A percentile compares a stretch with the other conserved stretches of the same genome.
These are phyloP conservation scores for Quercus variabilis DNA, from an alignment of 306 rosid species.

Conservation along the genomic window DNA sequence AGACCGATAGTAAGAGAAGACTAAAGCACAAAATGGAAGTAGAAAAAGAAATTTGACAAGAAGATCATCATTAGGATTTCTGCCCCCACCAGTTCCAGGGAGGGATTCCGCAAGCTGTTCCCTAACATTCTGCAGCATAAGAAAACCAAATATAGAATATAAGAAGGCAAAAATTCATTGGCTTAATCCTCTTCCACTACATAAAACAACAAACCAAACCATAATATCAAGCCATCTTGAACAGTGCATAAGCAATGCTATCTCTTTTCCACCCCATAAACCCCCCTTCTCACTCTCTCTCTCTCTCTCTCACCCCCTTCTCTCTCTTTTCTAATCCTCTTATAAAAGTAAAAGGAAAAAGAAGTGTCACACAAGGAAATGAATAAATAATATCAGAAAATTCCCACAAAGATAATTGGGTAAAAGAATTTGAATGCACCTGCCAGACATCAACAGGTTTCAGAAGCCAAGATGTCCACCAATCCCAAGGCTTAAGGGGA, in stretches of 20 bases:
- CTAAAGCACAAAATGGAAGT: constrained; percentile 65
- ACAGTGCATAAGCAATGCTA: no score
- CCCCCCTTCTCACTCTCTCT: no score
- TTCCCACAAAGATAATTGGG: neutral
- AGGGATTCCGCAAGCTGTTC: constrained; percentile 74
- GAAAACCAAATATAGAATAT: constrained; percentile 11
- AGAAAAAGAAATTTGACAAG: constrained; percentile 72
- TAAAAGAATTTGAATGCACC: constrained; percentile 34
- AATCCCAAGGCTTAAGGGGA: constrained; percentile 99
- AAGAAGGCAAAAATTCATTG: constrained; percentile 2
- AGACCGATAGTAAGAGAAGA: constrained; percentile 57
- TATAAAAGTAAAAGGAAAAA: neutral
- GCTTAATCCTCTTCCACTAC: neutral
- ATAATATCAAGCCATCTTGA: neutral
- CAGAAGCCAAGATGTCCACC: constrained; percentile 99
- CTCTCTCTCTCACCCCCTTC: no score
- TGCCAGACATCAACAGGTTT: constrained; percentile 99
- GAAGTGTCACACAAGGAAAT: neutral
- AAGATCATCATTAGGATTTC: constrained; percentile 71
- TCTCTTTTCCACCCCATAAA: no score
- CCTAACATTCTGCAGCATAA: constrained; percentile 70
- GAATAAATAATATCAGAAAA: neutral
- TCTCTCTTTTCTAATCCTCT: neutral
- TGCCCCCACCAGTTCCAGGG: constrained; percentile 89
- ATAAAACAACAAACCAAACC: neutral